Evolutionary conservation across 495 filamentous ascomycete genomes (phyloP).

Genomic region (Xeromyces bisporus): DNA sequence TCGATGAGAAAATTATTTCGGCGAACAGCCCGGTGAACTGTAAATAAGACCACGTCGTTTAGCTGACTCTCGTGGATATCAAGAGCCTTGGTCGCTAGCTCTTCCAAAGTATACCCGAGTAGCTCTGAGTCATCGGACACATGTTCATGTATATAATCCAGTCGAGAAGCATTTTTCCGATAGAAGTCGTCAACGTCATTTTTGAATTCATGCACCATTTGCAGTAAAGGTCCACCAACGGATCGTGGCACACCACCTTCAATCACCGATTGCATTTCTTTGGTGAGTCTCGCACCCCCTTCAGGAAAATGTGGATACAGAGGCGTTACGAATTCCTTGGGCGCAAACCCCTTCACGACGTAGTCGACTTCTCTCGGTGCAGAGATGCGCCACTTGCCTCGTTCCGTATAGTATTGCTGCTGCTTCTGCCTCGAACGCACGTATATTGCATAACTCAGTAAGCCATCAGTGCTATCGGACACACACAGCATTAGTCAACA

Average conservation of each 20-base stretch:
- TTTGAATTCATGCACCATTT: conserved; percentile 17
- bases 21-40: conserved; percentile 45
- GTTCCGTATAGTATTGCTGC: conserved; percentile 54
- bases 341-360: conserved; percentile 45
- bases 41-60: conserved; percentile 40
- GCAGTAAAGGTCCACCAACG: conserved; percentile 18
- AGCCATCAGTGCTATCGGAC: conserved; percentile 15
- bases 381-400: conserved; percentile 56
- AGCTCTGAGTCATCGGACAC: conserved; percentile 31
- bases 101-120: conserved; percentile 40
- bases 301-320: conserved; percentile 48
- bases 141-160: conserved; percentile 33
- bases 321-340: conserved; percentile 35
- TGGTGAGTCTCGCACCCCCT: conserved; percentile 16
- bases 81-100: conserved; percentile 40
- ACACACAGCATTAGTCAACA: too few species aligned
- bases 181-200: conserved; percentile 16
- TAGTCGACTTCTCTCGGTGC: conserved; percentile 32
- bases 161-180: conserved; percentile 26
- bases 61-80: conserved; percentile 25
- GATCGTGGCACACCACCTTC: conserved; percentile 30
- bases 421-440: conserved; percentile 43
- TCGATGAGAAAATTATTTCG: conserved; percentile 21
- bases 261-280: conserved; percentile 23
- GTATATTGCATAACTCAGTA: conserved; percentile 47